phyloP scores from a whole-genome alignment of 2,329 filamentous ascomycete genomes.

The Elsinoe ampelina region DNA sequence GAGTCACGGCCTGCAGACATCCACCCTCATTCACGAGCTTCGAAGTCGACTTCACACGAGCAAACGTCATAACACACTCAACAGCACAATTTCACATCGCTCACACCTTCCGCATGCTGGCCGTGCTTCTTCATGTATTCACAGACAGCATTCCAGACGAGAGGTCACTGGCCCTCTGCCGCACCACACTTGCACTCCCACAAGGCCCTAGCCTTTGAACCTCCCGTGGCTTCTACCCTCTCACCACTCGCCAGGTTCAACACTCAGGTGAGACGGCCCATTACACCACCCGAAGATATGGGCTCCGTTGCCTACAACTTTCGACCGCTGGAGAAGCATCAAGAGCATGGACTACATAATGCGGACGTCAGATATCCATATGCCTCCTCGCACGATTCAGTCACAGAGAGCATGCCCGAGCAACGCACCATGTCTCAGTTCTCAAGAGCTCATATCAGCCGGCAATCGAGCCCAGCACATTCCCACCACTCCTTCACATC shows the following conservation, averaged over 20 bases:
- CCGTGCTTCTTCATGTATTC: slow-evolving; percentile 26
- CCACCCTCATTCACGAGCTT: not conserved
- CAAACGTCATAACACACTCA: slow-evolving; percentile 16
- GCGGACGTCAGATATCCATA: slow-evolving; percentile 15
- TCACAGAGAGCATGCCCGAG: slow-evolving; percentile 8
- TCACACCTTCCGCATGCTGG: slow-evolving; percentile 20
- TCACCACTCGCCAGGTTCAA: slow-evolving; percentile 12
- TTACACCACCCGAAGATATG: slow-evolving; percentile 31
- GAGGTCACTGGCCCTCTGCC: slow-evolving; percentile 19
- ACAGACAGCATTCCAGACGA: slow-evolving; percentile 25
- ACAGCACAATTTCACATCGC: slow-evolving; percentile 14
- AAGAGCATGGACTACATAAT: slow-evolving; percentile 23
- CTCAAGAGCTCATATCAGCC: slow-evolving; percentile 6
- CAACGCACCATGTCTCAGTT: not conserved
- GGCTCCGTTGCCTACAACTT: slow-evolving; percentile 20
- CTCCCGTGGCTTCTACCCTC: slow-evolving; percentile 12
- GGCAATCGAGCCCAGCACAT: slow-evolving; percentile 12
- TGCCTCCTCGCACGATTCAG: slow-evolving; percentile 10
- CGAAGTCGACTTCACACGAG: not conserved
- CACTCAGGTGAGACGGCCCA: slow-evolving; percentile 19
- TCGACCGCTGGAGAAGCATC: slow-evolving; percentile 18
- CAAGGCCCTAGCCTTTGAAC: slow-evolving; percentile 17
- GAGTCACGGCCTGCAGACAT: not conserved
- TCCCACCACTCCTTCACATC: slow-evolving; percentile 13
- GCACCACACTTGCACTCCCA: slow-evolving; percentile 15